Conservation (phyloP, 2,329 filamentous ascomycete species). For the Epichloe typhina region DNA sequence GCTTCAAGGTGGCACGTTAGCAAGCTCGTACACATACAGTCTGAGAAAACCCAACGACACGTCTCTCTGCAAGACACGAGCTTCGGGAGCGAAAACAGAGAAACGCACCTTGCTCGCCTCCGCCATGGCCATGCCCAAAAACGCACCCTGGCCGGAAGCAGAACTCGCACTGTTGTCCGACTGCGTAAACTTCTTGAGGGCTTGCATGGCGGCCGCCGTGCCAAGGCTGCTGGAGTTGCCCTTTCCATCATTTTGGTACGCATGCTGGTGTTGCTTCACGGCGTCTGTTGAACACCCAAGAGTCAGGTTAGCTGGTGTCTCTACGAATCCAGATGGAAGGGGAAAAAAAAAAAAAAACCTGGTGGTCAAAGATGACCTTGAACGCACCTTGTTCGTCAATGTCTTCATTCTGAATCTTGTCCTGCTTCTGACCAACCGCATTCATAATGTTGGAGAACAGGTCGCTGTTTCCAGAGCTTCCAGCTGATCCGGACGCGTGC, state of each 20-base stretch:
- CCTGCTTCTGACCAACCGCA: constrained; percentile 35
- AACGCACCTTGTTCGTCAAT: constrained; percentile 34
- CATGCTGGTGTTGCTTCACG: constrained; percentile 60
- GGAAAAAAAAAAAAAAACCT: neutral
- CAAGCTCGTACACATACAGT: neutral
- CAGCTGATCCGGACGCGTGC: constrained; percentile 33
- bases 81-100: neutral
- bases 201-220: constrained; percentile 66
- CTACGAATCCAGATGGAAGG: neutral
- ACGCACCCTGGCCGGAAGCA: constrained; percentile 54
- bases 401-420: constrained; percentile 33
- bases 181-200: constrained; percentile 63
- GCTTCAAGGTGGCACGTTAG: constrained; percentile 19
- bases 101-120: constrained; percentile 62
- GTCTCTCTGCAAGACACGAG: too few species aligned
- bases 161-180: constrained; percentile 34
- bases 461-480: constrained; percentile 30
- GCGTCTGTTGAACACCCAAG: constrained; percentile 34
- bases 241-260: constrained; percentile 43
- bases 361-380: too few species aligned
- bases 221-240: constrained; percentile 45
- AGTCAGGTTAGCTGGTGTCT: neutral
- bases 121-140: constrained; percentile 76
- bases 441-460: constrained; percentile 37
- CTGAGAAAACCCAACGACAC: neutral